Evolutionary conservation across 306 rosid genomes (phyloP).

Genomic region (Vigna reflexopilosa): DNA sequence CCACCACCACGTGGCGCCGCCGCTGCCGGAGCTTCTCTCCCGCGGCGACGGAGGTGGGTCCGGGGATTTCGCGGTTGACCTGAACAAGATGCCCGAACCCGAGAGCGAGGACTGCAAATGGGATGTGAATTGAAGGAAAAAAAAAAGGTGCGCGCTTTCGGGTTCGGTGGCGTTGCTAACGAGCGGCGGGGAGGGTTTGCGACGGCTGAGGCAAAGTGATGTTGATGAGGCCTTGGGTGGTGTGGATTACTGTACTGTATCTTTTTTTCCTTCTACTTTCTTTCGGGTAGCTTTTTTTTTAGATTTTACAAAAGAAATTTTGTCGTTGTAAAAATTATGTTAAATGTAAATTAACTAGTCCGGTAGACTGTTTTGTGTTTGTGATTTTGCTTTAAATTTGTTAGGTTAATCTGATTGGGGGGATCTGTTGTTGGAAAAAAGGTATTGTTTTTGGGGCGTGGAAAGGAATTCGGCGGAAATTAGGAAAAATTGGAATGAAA

Average conservation of each 20-base stretch:
- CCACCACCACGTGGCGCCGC: conserved; percentile 44
- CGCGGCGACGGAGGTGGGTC: conserved; percentile 31
- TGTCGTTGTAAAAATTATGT: conserved; percentile 62
- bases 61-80: conserved; percentile 68
- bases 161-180: conserved; percentile 47
- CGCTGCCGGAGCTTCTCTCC: conserved; percentile 44
- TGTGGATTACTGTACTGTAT: conserved; percentile 47
- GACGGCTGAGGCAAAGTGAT: conserved; percentile 67
- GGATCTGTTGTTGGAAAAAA: background rate
- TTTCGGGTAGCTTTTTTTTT: conserved; percentile 22
- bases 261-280: conserved; percentile 3
- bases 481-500: background rate
- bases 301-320: conserved; percentile 64
- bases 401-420: background rate
- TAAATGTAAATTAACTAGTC: conserved; percentile 64
- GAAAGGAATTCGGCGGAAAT: conserved; percentile 37
- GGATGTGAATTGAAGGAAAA: conserved; percentile 49
- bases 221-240: conserved; percentile 67
- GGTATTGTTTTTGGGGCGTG: background rate
- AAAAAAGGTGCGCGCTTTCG: background rate
- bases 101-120: conserved; percentile 73
- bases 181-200: conserved; percentile 50
- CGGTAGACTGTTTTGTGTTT: background rate
- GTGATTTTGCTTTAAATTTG: background rate
- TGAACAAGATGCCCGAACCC: conserved; percentile 90